Conservation (phyloP, 805 yeast genomes). For the Pichia sporocuriosa region DNA sequence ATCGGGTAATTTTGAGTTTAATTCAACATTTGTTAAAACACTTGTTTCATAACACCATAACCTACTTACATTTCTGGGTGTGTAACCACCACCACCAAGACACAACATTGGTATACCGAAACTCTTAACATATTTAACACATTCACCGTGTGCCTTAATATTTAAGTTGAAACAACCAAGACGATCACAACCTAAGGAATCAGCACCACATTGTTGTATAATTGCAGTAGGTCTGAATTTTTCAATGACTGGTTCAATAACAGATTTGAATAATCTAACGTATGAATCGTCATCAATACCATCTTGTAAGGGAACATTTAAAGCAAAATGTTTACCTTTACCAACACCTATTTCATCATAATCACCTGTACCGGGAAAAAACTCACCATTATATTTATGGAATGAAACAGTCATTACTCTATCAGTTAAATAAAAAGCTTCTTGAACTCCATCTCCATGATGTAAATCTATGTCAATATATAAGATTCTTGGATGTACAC, state of each 20-base stretch:
- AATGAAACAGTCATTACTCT: conserved; percentile 94
- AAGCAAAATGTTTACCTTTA: conserved; percentile 78
- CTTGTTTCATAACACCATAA: conserved; percentile 97
- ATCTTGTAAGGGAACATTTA: conserved; percentile 88
- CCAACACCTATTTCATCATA: conserved; percentile 86
- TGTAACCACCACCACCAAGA: conserved; percentile 96
- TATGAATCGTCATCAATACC: conserved; percentile 94
- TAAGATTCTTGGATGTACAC: conserved; percentile 88
- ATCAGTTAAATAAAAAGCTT: conserved; percentile 91
- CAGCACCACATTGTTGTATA: conserved; percentile 97
- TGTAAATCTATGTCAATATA: conserved; percentile 93
- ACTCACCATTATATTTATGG: conserved; percentile 90
- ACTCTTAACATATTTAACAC: conserved; percentile 82
- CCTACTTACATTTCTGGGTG: conserved; percentile 90
- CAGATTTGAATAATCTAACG: conserved; percentile 65
- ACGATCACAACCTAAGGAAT: conserved; percentile 87
- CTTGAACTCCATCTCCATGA: conserved; percentile 98
- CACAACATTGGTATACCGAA: conserved; percentile 89
- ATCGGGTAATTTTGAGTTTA: conserved; percentile 71
- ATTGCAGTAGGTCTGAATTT: conserved; percentile 91
- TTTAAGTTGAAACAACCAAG: conserved; percentile 90
- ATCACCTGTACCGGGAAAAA: conserved; percentile 96
- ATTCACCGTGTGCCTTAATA: conserved; percentile 91
- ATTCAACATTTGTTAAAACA: conserved; percentile 67
- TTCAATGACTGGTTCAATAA: conserved; percentile 83